Evolutionary conservation across 1,139 yeast species (phyloP).

Genomic region (Scheffersomyces illinoinensis): DNA sequence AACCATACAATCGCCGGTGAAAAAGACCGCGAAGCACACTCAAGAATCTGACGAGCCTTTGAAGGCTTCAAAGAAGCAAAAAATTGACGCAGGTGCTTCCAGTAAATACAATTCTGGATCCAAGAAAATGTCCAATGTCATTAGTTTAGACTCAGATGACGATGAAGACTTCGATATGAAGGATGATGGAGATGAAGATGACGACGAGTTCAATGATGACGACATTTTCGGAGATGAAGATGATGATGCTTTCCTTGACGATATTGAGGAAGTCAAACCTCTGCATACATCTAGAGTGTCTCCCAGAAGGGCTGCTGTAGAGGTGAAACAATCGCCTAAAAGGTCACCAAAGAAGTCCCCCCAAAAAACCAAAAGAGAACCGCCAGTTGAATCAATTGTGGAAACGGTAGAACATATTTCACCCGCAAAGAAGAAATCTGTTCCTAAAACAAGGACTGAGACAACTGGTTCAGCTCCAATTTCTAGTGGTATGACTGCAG

Average conservation of each 20-base stretch:
- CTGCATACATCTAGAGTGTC: conserved; percentile 6
- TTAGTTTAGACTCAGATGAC: conserved; percentile 20
- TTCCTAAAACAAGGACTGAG: conserved; percentile 1
- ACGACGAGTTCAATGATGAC: conserved; percentile 15
- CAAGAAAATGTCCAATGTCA: conserved; percentile 5
- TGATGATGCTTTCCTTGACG: conserved; percentile 5
- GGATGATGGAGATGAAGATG: conserved; percentile 2
- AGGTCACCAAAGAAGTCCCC: conserved; percentile 8
- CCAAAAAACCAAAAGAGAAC: conserved; percentile 5
- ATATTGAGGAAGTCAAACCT: neutral
- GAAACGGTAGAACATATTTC: conserved; percentile 8
- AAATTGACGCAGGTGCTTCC: neutral
- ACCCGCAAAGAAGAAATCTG: conserved; percentile 5
- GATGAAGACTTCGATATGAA: conserved; percentile 14
- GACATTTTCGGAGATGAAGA: conserved; percentile 9
- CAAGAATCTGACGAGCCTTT: neutral
- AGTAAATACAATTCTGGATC: neutral
- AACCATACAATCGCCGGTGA: neutral
- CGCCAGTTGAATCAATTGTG: conserved; percentile 5
- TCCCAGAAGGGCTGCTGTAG: neutral
- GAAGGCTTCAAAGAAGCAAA: neutral
- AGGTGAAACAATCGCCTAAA: conserved; percentile 2
- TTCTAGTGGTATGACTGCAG: conserved; percentile 39
- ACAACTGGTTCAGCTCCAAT: conserved; percentile 4
- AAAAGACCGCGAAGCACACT: neutral